Conservation (phyloP, 2,329 filamentous ascomycete species). For the Phialemonium atrogriseum region DNA sequence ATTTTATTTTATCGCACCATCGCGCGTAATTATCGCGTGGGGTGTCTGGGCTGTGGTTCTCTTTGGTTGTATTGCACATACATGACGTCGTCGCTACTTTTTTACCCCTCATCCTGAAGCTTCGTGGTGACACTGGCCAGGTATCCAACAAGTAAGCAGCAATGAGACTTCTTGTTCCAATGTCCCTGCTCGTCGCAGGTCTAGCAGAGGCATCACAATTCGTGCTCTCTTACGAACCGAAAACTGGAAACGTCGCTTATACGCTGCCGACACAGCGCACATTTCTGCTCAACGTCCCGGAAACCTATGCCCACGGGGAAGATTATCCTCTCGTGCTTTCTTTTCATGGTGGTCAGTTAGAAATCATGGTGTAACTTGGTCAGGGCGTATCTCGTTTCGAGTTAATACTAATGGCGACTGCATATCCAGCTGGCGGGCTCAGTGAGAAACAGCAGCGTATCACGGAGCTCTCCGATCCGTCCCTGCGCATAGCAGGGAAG, state of each 20-base stretch:
- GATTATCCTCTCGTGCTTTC: conserved; percentile 13
- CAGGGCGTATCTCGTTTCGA: background rate
- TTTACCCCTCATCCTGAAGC: too few relatives aligned
- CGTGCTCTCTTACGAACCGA: too few relatives aligned
- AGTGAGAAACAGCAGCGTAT: conserved; percentile 16
- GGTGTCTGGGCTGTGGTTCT: too few relatives aligned
- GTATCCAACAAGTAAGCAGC: too few relatives aligned
- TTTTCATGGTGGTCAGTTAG: conserved; percentile 14
- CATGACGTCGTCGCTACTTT: too few relatives aligned
- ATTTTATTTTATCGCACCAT: too few relatives aligned
- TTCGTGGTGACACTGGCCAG: too few relatives aligned
- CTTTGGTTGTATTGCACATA: too few relatives aligned
- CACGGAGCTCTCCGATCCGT: conserved; percentile 16
- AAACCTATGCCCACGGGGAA: conserved; percentile 10
- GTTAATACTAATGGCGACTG: background rate
- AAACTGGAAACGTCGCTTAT: conserved; percentile 13
- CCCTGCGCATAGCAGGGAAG: conserved; percentile 13
- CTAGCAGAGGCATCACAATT: too few relatives aligned
- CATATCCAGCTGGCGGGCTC: conserved; percentile 10
- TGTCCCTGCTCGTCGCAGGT: too few relatives aligned
- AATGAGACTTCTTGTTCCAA: too few relatives aligned
- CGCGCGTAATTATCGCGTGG: too few relatives aligned
- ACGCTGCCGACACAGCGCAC: conserved; percentile 13
- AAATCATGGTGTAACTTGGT: background rate
- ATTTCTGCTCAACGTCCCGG: conserved; percentile 15